Evolutionary conservation across 441 rosid species (phyloP), one percentile per base, ranked within the genome.

Genomic region (Adansonia madagascariensis): DNA sequence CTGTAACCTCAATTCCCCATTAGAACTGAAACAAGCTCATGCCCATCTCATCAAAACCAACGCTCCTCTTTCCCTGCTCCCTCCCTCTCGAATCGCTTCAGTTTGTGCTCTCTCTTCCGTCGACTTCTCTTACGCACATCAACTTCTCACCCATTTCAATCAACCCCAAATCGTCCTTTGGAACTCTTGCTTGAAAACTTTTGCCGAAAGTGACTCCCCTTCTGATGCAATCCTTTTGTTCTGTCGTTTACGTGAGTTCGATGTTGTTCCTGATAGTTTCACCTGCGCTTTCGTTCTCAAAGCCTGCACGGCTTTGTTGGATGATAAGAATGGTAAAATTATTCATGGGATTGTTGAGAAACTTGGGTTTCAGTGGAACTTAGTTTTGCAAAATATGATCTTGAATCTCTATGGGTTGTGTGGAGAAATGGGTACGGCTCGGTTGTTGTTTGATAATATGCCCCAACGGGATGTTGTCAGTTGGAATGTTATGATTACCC

Each of bases 381-480:
- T 81, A 80, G 80, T 80, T 70, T 52, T 84, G 78, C 79, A 76
- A 35, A 86, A 85, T 68, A 78, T 71, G 84, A 79, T 80, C 9
- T 60, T 84, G 75, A 78, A 77, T 62, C 10, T 86, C 39, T 84
- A 84, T 53, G 83, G 78, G 0, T 9, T 49, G 77, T 81, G 79
- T 47, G 86, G 86, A n/a, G 83, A 85, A 59, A 79, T 78, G 61
- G 78, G 61, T 20, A 76, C 65, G 44, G 83, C 89, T 43, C 44
- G 63, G 75, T 75, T 84, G 61, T 17, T 86, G 81, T 85, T 87
- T 56, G 90, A 83, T 66, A 85, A 66, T 76, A 87, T 87, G 88
- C 75, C 83, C 17, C 73, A 76, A 1, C 65, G 88, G 62, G 87
- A 85, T 71, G 81, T 82, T 46, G 83, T 85, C 22, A 79, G 84